Conservation (phyloP, 2,329 filamentous ascomycete species). For the Fusarium liriodendri region DNA sequence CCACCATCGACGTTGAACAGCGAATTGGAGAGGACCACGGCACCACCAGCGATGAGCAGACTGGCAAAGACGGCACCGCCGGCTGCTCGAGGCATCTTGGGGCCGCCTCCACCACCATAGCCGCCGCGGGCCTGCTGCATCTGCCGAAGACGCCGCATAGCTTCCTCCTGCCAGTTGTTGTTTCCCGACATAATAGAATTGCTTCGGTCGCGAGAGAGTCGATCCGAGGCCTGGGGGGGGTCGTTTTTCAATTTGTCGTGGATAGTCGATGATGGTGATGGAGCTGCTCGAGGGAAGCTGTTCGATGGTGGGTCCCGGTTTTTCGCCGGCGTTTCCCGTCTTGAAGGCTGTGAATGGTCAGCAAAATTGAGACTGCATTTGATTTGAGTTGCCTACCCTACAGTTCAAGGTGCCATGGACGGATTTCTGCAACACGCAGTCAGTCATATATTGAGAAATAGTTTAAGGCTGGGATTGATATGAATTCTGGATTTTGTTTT, state of each 20-base stretch:
- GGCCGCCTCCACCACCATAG: conserved; percentile 56
- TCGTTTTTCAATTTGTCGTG: conserved; percentile 17
- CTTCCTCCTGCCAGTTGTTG: conserved; percentile 61
- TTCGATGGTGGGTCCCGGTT: conserved; percentile 40
- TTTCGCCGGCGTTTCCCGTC: conserved; percentile 40
- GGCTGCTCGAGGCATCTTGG: conserved; percentile 54
- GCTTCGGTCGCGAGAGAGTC: conserved; percentile 11
- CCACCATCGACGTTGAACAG: conserved; percentile 94
- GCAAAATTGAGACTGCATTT: not conserved
- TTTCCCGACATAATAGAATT: conserved; percentile 46
- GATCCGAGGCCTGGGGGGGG: conserved; percentile 20
- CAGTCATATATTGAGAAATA: too few species aligned
- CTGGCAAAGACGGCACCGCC: conserved; percentile 55
- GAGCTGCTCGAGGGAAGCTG: conserved; percentile 44
- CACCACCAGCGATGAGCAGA: conserved; percentile 60
- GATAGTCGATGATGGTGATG: conserved; percentile 41
- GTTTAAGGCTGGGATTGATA: too few species aligned
- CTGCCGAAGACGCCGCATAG: conserved; percentile 62
- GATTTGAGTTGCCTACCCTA: not conserved
- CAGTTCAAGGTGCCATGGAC: not conserved
- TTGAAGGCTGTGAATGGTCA: conserved; percentile 8
- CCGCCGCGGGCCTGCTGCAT: conserved; percentile 58
- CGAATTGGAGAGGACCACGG: conserved; percentile 67
- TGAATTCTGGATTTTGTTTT: not conserved
- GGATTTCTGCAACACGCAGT: not conserved